Percentiles rank a stretch among this genome's conserved stretches.
Conservation (phyloP, 306 rosid genomes). For the Heteromeles arbutifolia region DNA sequence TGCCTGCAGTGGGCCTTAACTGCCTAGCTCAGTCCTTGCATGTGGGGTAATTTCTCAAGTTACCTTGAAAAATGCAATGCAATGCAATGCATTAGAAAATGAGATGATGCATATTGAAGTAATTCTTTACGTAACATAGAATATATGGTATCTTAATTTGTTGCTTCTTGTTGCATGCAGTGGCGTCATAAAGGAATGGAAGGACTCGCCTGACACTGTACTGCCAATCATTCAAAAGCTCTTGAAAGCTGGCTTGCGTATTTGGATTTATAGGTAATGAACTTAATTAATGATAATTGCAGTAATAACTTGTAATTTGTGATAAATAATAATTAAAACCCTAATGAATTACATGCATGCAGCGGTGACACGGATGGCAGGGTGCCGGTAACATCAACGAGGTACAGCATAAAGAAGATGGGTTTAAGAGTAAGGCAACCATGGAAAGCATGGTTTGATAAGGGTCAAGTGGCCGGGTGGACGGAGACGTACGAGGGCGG, state of each 20-base stretch:
- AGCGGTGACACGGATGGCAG: constrained; percentile 72
- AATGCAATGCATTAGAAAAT: too few species aligned
- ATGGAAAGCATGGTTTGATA: constrained; percentile 61
- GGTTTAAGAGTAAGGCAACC: constrained; percentile 26
- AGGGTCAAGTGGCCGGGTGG: constrained; percentile 58
- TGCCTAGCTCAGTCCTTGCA: too few species aligned
- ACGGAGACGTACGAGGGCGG: constrained; percentile 42
- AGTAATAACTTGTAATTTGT: background rate
- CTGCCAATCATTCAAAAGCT: constrained; percentile 44
- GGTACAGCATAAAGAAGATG: constrained; percentile 49
- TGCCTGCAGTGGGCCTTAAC: too few species aligned
- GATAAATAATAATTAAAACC: too few species aligned
- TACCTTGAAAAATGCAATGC: too few species aligned
- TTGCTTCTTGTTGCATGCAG: constrained; percentile 10
- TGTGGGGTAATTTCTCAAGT: too few species aligned
- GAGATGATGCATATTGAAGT: too few species aligned
- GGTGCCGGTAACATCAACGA: constrained; percentile 57
- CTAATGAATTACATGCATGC: background rate
- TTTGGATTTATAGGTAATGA: constrained; percentile 57
- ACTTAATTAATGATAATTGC: background rate
- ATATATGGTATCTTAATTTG: background rate
- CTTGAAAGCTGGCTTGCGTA: constrained; percentile 45
- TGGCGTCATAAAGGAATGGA: constrained; percentile 39
- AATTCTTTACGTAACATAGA: too few species aligned
- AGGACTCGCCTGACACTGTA: constrained; percentile 38